Evolutionary conservation across 345 rosid genomes (phyloP).

Genomic region (Aurinia saxatilis): DNA sequence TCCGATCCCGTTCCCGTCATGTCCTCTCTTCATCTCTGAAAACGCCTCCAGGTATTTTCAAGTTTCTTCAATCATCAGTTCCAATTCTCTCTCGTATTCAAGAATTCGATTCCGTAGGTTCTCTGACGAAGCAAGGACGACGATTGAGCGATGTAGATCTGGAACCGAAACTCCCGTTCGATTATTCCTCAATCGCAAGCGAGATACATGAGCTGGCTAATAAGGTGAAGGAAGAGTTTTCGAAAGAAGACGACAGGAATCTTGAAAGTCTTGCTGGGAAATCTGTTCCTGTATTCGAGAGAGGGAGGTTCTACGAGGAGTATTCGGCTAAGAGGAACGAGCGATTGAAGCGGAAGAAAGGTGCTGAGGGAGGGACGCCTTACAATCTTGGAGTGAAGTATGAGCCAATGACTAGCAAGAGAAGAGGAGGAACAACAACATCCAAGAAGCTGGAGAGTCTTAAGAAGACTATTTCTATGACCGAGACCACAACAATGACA

Average conservation of each 20-base stretch:
- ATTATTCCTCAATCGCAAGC: slow-evolving; percentile 54
- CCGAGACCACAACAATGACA: slow-evolving; percentile 11
- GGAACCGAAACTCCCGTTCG: slow-evolving; percentile 42
- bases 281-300: slow-evolving; percentile 49
- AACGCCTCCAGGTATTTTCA: slow-evolving; percentile 57
- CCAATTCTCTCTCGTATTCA: background rate
- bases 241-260: background rate
- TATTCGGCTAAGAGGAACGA: slow-evolving; percentile 83
- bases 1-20: slow-evolving; percentile 56
- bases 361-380: slow-evolving; percentile 32
- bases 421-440: slow-evolving; percentile 32
- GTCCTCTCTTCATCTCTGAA: slow-evolving; percentile 34
- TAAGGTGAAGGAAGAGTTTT: slow-evolving; percentile 35
- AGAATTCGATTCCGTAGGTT: slow-evolving; percentile 29
- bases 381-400: slow-evolving; percentile 55
- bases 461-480: slow-evolving; percentile 48
- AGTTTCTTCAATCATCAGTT: background rate
- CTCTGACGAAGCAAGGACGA: slow-evolving; percentile 37
- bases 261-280: slow-evolving; percentile 4
- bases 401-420: slow-evolving; percentile 42
- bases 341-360: slow-evolving; percentile 58
- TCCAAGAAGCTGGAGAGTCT: slow-evolving; percentile 43
- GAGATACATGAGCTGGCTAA: slow-evolving; percentile 56
- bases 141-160: slow-evolving; percentile 22
- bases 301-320: slow-evolving; percentile 82